Evolutionary conservation across 768 basidiomycete genomes (phyloP).

Genomic region (Inosperma sp.): DNA sequence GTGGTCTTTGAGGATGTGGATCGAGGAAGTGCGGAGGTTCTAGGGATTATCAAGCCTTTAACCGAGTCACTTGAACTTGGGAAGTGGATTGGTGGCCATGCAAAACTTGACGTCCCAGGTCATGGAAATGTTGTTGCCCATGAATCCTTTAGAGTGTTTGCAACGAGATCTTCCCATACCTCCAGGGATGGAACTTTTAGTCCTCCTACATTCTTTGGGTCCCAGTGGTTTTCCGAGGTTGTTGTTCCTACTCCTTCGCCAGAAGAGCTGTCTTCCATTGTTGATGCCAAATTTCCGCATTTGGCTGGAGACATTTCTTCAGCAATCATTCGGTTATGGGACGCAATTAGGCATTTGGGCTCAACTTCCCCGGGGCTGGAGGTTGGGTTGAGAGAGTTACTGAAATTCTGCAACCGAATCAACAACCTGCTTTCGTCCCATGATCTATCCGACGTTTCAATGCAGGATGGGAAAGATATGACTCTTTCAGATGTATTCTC

Average conservation of each 20-base stretch:
- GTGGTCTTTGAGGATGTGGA: constrained; percentile 92
- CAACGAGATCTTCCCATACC: constrained; percentile 67
- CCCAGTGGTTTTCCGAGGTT: constrained; percentile 79
- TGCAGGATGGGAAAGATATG: constrained; percentile 18
- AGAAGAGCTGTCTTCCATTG: constrained; percentile 66
- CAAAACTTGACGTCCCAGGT: constrained; percentile 66
- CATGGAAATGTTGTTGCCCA: constrained; percentile 71
- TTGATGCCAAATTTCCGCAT: constrained; percentile 60
- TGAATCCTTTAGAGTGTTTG: constrained; percentile 81
- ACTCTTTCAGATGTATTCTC: constrained; percentile 50
- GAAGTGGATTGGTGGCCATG: constrained; percentile 73
- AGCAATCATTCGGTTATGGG: constrained; percentile 69
- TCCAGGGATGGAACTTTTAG: constrained; percentile 47
- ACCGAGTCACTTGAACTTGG: constrained; percentile 65
- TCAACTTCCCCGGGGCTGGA: constrained; percentile 50
- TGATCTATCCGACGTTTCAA: constrained; percentile 40
- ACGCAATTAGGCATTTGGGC: constrained; percentile 47
- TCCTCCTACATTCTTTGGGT: constrained; percentile 71
- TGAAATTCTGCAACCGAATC: constrained; percentile 78
- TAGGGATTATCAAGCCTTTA: constrained; percentile 82
- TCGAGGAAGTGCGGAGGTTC: constrained; percentile 81
- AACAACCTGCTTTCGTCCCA: constrained; percentile 53
- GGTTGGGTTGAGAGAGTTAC: constrained; percentile 74
- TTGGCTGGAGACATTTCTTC: constrained; percentile 46
- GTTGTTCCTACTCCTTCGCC: constrained; percentile 53